Conservation (phyloP, 139 green algal genomes). For the Chlamydomonas sp. region DNA sequence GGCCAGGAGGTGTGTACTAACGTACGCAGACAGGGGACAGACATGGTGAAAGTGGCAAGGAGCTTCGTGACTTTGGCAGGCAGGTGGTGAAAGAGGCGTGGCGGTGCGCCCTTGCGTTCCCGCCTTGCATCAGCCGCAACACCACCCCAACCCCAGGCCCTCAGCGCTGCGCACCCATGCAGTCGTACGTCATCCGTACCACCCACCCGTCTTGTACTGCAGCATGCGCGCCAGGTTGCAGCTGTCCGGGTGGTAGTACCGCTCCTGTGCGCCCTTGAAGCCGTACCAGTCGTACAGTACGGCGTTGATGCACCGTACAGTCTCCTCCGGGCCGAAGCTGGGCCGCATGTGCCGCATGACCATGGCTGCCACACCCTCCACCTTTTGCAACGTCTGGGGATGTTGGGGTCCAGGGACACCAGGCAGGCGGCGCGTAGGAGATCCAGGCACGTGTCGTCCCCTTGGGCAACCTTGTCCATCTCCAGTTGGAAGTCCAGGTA, state of each 20-base stretch:
- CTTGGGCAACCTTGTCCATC: not conserved
- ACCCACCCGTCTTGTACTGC: slow-evolving; percentile 16
- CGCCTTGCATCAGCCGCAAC: not conserved
- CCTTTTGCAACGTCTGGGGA: not conserved
- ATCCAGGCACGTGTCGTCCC: not conserved
- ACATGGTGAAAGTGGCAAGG: too few relatives aligned
- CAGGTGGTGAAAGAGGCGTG: too few relatives aligned
- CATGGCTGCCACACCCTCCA: slow-evolving; percentile 20
- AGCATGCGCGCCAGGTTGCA: slow-evolving; percentile 17
- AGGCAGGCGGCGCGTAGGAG: not conserved
- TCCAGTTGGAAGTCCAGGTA: slow-evolving; percentile 5
- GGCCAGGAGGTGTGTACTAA: not conserved
- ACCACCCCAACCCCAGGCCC: not conserved
- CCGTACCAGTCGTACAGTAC: slow-evolving; percentile 29
- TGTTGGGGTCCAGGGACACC: not conserved
- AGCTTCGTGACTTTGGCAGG: too few relatives aligned
- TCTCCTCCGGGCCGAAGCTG: not conserved
- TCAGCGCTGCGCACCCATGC: not conserved
- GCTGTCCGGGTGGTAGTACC: slow-evolving; percentile 10
- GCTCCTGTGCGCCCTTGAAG: slow-evolving; percentile 5
- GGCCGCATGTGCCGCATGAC: not conserved
- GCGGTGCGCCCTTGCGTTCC: too few relatives aligned
- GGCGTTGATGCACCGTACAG: not conserved
- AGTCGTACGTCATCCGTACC: not conserved
- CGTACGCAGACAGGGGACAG: too few relatives aligned